Conservation (phyloP, 768 basidiomycete species). For the Mycena belliarum region DNA sequence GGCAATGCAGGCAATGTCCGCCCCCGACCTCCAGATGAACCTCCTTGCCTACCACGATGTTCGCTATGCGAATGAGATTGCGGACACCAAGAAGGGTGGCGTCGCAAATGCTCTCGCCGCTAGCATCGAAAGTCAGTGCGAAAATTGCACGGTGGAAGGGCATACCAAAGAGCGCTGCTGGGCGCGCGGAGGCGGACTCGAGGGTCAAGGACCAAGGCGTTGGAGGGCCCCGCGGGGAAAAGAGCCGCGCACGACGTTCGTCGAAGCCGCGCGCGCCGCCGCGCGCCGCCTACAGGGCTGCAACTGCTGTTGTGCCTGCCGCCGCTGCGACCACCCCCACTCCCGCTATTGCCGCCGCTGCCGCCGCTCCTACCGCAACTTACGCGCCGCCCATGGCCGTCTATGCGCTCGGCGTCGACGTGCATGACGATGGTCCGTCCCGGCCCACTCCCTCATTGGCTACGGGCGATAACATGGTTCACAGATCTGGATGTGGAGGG, state of each 20-base stretch:
- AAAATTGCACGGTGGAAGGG: background rate
- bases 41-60: constrained; percentile 1
- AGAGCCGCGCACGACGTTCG: background rate
- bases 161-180: constrained; percentile 9
- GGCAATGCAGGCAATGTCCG: background rate
- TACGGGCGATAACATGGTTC: background rate
- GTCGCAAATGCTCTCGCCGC: background rate
- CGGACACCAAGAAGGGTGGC: background rate
- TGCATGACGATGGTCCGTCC: background rate
- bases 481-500: constrained; percentile 3
- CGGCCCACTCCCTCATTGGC: background rate
- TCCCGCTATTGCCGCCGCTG: too few relatives aligned
- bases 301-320: too few relatives aligned
- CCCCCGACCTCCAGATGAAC: background rate
- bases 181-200: constrained; percentile 7
- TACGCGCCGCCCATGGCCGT: too few relatives aligned
- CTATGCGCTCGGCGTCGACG: too few relatives aligned
- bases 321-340: too few relatives aligned
- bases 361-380: too few relatives aligned
- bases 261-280: background rate
- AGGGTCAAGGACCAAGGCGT: constrained; percentile 5
- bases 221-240: constrained; percentile 1
- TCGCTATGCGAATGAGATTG: background rate
- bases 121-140: background rate
- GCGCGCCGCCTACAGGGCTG: background rate